Base-by-base conservation (phyloP, 371 early-diverging fungal species). In the Rhizopus arrhizus region DNA sequence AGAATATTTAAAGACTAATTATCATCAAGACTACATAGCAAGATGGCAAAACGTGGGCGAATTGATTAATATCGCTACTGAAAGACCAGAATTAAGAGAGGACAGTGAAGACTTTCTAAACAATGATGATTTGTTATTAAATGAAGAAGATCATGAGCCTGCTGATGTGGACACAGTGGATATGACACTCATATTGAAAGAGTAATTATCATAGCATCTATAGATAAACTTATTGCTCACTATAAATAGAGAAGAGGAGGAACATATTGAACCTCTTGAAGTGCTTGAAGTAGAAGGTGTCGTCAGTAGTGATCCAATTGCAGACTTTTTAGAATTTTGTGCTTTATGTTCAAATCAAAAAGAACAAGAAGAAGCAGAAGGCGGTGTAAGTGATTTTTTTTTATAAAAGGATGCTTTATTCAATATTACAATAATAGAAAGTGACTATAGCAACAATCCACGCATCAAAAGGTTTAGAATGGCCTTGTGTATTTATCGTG, bases 361-460 rank as follows among this genome's bases (percentile, higher is more conserved):
- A 51, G 55, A 59, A 51, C 53, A 74, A 61, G 80, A 75, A 45
- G 69, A 61, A 53, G 70, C 59, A 42, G 67, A 57, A 9, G 67
- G 58, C 11, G 65, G 66, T 22, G 69, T 65, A 63, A 64, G 57
- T 28, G 56, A 55, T 0, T 65, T 68, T 9, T 9, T 56, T 68
- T 49, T 28, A n/a, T 8, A n/a, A 35, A 28, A 9, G 35, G 12
- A 56, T 32, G 40, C 16, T 48, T 55, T 55, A 52, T 32, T 2
- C 57, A 55, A 29, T 68, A 68, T 49, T 61, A 59, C 12, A 53
- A 57, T 29, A 58, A 56, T 61, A 80, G 61, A 70, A 67, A 35
- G 87, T 86, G 3, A 78, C 82, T 0, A 74, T 87, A 8, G 73
- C 72, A 11, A 88, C 88, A 0, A 67, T 87, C 60, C 88, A 88